Evolutionary conservation across 2,329 filamentous ascomycete genomes (phyloP).

Genomic region (Nothopassalora personata): DNA sequence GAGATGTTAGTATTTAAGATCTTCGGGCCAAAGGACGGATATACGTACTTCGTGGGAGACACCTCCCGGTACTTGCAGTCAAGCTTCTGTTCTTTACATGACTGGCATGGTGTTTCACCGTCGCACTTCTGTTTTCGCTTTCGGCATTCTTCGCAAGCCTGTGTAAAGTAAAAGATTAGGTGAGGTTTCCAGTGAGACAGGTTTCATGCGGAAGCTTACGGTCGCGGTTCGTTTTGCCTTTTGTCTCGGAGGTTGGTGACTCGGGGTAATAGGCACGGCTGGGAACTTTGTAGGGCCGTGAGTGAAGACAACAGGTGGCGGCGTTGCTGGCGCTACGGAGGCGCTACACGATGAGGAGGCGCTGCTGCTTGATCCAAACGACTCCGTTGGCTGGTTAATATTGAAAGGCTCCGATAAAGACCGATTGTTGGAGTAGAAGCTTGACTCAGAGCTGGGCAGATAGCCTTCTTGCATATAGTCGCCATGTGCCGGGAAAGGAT

Average conservation of each 20-base stretch:
- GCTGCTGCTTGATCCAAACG: conserved; percentile 16
- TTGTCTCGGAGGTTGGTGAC: conserved; percentile 18
- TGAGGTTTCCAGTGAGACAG: neutral
- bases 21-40: neutral
- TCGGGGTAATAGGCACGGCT: conserved; percentile 21
- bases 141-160: conserved; percentile 25
- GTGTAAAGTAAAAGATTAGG: neutral
- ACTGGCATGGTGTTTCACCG: conserved; percentile 20
- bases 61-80: conserved; percentile 24
- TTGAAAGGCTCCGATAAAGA: conserved; percentile 18
- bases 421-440: conserved; percentile 12
- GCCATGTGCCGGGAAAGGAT: conserved; percentile 14
- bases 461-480: conserved; percentile 20
- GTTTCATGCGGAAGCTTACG: conserved; percentile 7
- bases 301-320: conserved; percentile 8
- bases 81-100: conserved; percentile 23
- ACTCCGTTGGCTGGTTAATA: conserved; percentile 10
- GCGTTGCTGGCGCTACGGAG: conserved; percentile 18
- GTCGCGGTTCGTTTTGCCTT: conserved; percentile 25
- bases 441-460: conserved; percentile 11
- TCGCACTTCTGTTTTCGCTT: conserved; percentile 24
- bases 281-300: conserved; percentile 17
- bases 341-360: conserved; percentile 18
- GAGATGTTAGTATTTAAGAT: neutral
- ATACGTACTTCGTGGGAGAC: conserved; percentile 20